Evolutionary conservation across 169 alveolate genomes (phyloP).

Genomic region (Ichthyophthirius multifiliis): DNA sequence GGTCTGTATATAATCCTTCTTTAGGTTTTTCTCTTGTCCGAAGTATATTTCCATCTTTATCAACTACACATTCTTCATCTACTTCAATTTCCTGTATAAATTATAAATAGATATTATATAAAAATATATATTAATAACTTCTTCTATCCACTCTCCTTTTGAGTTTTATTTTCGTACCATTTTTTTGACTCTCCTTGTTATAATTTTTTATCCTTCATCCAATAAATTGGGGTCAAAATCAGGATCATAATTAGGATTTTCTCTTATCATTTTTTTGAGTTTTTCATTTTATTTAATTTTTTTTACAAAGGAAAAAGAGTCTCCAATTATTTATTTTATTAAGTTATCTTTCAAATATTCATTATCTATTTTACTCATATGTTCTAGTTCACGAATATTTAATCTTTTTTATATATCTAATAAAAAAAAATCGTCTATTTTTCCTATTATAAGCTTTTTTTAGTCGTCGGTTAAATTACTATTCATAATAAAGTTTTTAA

Average conservation of each 20-base stretch:
- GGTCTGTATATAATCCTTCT: not conserved
- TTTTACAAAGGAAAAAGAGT: not conserved
- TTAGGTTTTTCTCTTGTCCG: constrained; percentile 20
- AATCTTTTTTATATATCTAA: not conserved
- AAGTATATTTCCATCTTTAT: constrained; percentile 16
- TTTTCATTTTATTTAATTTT: constrained; percentile 21
- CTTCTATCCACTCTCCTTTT: constrained; percentile 36
- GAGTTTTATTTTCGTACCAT: constrained; percentile 15
- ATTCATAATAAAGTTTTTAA: constrained; percentile 4
- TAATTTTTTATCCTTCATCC: constrained; percentile 11
- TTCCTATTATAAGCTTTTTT: constrained; percentile 15
- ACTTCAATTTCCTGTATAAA: constrained; percentile 40
- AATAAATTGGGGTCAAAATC: constrained; percentile 27
- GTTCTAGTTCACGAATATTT: constrained; percentile 16
- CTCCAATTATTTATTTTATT: constrained; percentile 24
- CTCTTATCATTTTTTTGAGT: constrained; percentile 1
- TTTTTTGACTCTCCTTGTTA: constrained; percentile 17
- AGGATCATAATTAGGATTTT: constrained; percentile 12
- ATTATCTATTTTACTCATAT: not conserved
- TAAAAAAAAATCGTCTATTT: constrained; percentile 16
- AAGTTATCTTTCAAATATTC: constrained; percentile 17
- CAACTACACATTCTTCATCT: constrained; percentile 23
- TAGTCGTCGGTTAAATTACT: constrained; percentile 26
- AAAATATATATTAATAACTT: no score
- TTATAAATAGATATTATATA: no score